A percentile compares a stretch with the other conserved stretches of the same genome.
phyloP scores from a whole-genome alignment of 1,284 basidiomycete genomes.

The Irpex sp. region DNA sequence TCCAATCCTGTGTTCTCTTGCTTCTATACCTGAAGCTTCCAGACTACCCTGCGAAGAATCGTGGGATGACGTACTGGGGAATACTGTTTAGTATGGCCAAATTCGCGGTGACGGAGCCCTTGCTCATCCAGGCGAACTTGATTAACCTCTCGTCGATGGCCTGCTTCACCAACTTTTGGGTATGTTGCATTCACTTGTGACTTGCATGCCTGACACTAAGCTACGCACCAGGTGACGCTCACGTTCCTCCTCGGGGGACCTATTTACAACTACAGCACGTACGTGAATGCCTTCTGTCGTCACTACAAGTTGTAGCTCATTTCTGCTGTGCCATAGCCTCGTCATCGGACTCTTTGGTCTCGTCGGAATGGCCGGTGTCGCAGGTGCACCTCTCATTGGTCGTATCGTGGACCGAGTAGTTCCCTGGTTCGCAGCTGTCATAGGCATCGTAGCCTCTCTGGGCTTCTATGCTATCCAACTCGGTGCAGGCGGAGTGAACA shows the following conservation, averaged over 20 bases:
- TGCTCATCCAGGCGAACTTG: constrained; percentile 44
- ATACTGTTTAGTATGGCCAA: constrained; percentile 46
- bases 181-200: background rate
- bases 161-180: constrained; percentile 42
- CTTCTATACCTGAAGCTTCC: constrained; percentile 43
- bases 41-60: constrained; percentile 47
- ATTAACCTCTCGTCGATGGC: constrained; percentile 38
- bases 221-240: constrained; percentile 28
- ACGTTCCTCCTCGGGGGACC: constrained; percentile 48
- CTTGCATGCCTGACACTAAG: no score
- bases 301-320: no score
- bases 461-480: constrained; percentile 36
- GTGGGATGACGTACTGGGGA: constrained; percentile 37
- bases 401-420: constrained; percentile 42
- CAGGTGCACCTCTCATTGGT: constrained; percentile 43
- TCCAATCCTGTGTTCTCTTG: constrained; percentile 32
- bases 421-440: constrained; percentile 41
- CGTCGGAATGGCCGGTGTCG: constrained; percentile 40
- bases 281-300: constrained; percentile 6
- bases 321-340: constrained; percentile 24
- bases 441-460: constrained; percentile 38
- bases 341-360: constrained; percentile 52
- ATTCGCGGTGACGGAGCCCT: constrained; percentile 46
- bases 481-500: constrained; percentile 40
- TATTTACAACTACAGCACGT: constrained; percentile 44